Base-by-base conservation (phyloP, 768 basidiomycete species). In the Russula sp. region DNA sequence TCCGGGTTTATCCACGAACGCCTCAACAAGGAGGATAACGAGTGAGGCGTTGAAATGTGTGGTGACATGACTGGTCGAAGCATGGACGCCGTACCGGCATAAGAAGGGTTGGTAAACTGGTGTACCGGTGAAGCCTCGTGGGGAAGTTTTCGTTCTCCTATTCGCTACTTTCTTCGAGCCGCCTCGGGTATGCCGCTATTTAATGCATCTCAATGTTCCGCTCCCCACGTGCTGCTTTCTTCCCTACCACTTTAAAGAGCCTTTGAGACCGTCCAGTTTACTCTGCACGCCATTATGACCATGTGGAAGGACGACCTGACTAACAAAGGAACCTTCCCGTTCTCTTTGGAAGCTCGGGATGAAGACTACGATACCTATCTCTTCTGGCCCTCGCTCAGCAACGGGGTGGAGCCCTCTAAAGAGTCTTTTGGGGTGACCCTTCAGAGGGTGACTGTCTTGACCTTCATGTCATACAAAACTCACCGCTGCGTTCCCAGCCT, bases 321-420 rank as follows among this genome's bases (percentile, higher is more conserved):
- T 34, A 56, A 25, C 46, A 43, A 32, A 4, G 47, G 32, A 14
- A 16, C n/a, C 5, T 56, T 39, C 16, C 41, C 60, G 2, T 35
- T 56, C 29, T 50, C 48, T 29, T 43, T 64, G 22, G 60, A 57
- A 20, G 51, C 42, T 14, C 54, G 22, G 13, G 63, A 65, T 32
- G 63, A 65, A 49, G 63, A 65, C 60, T 65, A 65, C 45, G 63
- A 65, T 38, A 56, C 50, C 38, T 65, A 61, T 29, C 60, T 65
- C 42, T 65, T 61, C 43, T 65, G 63, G 63, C 63, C 63, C 16
- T 65, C 63, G 3, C 55, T 61, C 36, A 61, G 61, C 34, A 47
- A 36, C 50, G 38, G 43, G 42, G 36, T 14, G 45, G 41, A 29
- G 25, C 36, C 16, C 13, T 47, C 35, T 34, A 45, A 54, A 48